Conservation (phyloP, 163 green algal species). For the Coccomyxa subellipsoidea region DNA sequence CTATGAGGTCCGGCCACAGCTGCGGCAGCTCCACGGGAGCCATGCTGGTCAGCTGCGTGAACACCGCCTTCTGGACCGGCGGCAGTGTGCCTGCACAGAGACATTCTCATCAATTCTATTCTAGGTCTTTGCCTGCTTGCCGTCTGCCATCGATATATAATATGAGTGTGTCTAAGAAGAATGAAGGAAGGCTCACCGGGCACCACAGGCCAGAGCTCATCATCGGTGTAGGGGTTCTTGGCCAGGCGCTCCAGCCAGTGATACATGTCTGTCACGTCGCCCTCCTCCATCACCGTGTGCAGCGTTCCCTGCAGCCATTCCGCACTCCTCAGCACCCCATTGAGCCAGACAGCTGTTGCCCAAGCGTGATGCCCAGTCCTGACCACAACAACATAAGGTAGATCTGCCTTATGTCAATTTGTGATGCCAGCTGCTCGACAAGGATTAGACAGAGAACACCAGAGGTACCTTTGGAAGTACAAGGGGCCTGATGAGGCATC, state of each 20-base stretch:
- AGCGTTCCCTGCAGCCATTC: constrained; percentile 19
- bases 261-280: constrained; percentile 46
- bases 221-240: constrained; percentile 56
- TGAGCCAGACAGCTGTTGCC: too few species aligned
- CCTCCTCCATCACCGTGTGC: constrained; percentile 39
- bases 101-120: background rate
- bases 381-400: too few species aligned
- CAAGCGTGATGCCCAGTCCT: too few species aligned
- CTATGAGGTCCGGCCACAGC: constrained; percentile 37
- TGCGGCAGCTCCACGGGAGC: constrained; percentile 20
- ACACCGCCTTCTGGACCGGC: constrained; percentile 67
- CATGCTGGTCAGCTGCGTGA: constrained; percentile 42
- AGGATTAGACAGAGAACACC: too few species aligned
- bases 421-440: too few species aligned
- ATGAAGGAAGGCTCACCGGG: constrained; percentile 2
- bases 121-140: too few species aligned
- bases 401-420: too few species aligned
- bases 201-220: constrained; percentile 39
- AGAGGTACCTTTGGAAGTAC: too few species aligned
- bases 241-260: constrained; percentile 65
- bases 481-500: too few species aligned
- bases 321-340: too few species aligned
- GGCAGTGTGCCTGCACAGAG: constrained; percentile 43
- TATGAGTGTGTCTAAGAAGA: background rate
- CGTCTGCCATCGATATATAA: too few species aligned